These are phyloP conservation scores for Cystofilobasidium ferigula DNA, from an alignment of 768 basidiomycete species.

Conservation along the genomic window DNA sequence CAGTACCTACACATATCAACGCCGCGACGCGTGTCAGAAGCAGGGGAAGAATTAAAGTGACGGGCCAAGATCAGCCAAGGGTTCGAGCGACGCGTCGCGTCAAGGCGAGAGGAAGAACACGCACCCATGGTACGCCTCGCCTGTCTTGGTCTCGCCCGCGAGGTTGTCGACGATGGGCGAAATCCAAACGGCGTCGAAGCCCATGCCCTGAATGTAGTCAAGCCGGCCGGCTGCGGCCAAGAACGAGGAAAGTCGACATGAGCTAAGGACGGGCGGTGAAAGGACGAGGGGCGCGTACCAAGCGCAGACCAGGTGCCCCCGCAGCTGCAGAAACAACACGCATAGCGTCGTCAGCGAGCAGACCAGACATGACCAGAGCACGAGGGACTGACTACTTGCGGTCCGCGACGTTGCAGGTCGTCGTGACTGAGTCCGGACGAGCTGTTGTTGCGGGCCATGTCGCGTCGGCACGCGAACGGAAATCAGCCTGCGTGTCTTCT, in stretches of 20 bases:
- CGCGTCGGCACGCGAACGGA: too few relatives aligned
- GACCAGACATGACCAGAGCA: background rate
- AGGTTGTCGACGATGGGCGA: slow-evolving; percentile 35
- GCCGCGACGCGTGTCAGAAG: too few relatives aligned
- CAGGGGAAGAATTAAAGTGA: too few relatives aligned
- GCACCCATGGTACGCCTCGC: slow-evolving; percentile 37
- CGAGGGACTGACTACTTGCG: slow-evolving; percentile 21
- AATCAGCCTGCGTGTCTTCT: too few relatives aligned
- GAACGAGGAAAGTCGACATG: background rate
- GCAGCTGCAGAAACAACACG: slow-evolving; percentile 6
- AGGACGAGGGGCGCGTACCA: slow-evolving; percentile 12
- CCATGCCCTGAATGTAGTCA: slow-evolving; percentile 38
- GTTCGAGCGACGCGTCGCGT: slow-evolving; percentile 34
- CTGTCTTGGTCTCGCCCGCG: slow-evolving; percentile 32
- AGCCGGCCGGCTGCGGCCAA: slow-evolving; percentile 26
- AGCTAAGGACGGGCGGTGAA: background rate
- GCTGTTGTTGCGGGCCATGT: slow-evolving; percentile 21
- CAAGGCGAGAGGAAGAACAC: background rate
- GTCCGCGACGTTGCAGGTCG: slow-evolving; percentile 27
- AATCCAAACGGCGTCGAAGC: slow-evolving; percentile 38
- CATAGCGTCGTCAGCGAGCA: background rate
- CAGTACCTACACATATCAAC: slow-evolving; percentile 34
- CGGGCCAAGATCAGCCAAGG: too few relatives aligned
- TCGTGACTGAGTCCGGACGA: slow-evolving; percentile 27
- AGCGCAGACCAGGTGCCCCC: slow-evolving; percentile 25